Conservation (phyloP, 805 yeast genomes). For the Hanseniaspora taiwanica region DNA sequence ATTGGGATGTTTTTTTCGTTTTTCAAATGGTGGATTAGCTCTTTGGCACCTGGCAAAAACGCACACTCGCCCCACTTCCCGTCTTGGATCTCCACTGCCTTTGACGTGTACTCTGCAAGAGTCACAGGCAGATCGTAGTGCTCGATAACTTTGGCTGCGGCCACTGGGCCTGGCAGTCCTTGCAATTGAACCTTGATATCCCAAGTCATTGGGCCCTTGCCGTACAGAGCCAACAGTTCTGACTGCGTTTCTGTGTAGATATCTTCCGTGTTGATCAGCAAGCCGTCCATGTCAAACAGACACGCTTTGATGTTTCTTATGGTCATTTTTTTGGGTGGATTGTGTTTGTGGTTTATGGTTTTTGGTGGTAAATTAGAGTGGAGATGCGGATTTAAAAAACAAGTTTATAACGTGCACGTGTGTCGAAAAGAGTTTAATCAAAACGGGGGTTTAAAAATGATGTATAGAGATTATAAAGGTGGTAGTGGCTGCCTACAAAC, state of each 20-base stretch:
- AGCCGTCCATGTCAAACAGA: conserved; percentile 80
- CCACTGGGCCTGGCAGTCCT: conserved; percentile 80
- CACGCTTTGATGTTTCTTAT: conserved; percentile 18
- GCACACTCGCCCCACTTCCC: conserved; percentile 47
- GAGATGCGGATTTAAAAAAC: too few relatives aligned
- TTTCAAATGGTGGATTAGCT: conserved; percentile 43
- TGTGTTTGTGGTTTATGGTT: background rate
- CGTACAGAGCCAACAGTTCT: conserved; percentile 49
- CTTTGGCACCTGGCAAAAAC: conserved; percentile 78
- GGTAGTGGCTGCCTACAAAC: conserved; percentile 81
- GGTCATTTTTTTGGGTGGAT: background rate
- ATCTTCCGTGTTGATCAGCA: conserved; percentile 83
- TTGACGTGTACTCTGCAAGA: conserved; percentile 45
- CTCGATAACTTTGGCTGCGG: conserved; percentile 51
- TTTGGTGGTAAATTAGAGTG: background rate
- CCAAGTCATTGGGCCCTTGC: conserved; percentile 80
- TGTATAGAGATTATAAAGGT: conserved; percentile 39
- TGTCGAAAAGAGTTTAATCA: too few relatives aligned
- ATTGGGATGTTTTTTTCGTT: conserved; percentile 46
- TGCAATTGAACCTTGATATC: conserved; percentile 76
- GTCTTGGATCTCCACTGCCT: conserved; percentile 38
- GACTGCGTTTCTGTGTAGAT: conserved; percentile 72
- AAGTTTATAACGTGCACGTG: too few relatives aligned
- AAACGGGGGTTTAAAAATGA: too few relatives aligned
- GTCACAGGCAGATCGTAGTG: conserved; percentile 56